Percentiles rank a stretch among this genome's conserved stretches.
Conservation (phyloP, 2,329 filamentous ascomycete species). For the Cyphellophora europaea region DNA sequence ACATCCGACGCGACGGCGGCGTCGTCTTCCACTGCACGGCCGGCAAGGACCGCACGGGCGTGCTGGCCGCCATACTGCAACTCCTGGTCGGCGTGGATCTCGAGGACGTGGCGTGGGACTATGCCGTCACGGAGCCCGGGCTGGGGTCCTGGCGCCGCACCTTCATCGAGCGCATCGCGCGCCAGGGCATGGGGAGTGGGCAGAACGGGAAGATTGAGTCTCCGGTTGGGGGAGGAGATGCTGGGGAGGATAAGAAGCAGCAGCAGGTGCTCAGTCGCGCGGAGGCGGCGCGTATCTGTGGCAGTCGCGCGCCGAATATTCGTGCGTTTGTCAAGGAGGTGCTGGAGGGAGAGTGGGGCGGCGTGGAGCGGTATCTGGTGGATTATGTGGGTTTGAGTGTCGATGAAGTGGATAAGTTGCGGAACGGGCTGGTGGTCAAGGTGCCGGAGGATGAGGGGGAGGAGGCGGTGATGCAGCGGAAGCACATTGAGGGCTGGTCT, state of each 20-base stretch:
- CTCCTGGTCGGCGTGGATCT: constrained; percentile 53
- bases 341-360: constrained; percentile 17
- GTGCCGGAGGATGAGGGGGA: constrained; percentile 7
- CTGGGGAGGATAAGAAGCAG: background rate
- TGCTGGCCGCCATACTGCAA: constrained; percentile 58
- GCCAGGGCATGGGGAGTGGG: constrained; percentile 10
- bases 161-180: constrained; percentile 16
- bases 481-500: constrained; percentile 13
- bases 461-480: constrained; percentile 7
- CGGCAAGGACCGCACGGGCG: constrained; percentile 68
- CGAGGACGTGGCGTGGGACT: constrained; percentile 56
- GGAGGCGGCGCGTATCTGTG: constrained; percentile 17
- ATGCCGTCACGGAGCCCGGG: constrained; percentile 56
- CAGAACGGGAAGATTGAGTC: constrained; percentile 2
- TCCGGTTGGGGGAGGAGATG: background rate
- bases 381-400: constrained; percentile 14
- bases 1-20: constrained; percentile 27
- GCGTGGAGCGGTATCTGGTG: constrained; percentile 14
- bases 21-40: constrained; percentile 65
- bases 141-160: constrained; percentile 28
- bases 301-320: constrained; percentile 17
- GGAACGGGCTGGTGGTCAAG: constrained; percentile 10
- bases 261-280: constrained; percentile 9
- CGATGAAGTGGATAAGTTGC: constrained; percentile 14
- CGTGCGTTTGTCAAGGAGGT: constrained; percentile 15